Base-by-base conservation (phyloP, 805 yeast species). In the Cyberlindnera galapagoensis region DNA sequence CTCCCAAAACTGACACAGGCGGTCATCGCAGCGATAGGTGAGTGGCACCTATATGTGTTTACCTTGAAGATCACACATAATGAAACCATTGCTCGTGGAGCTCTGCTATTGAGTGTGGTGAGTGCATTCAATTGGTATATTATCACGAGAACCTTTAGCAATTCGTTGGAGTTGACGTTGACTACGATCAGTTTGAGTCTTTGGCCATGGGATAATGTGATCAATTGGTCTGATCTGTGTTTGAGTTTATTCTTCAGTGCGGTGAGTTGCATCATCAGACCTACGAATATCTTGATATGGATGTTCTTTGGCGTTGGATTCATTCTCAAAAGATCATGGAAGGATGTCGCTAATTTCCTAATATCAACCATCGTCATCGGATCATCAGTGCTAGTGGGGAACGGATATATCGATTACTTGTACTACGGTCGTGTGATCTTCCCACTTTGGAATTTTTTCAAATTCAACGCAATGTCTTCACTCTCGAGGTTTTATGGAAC, bases 231-330 rank as follows among this genome's bases (percentile, higher is more conserved):
- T 3, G 33, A 40, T 4, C 57, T 62, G 31, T 40, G 55, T 3
- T 36, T 52, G 8, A 62, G 78, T 4, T 55, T 82, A 29, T 28
- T 55, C 0, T 50, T 78, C 20, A 92, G 85, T 0, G 67, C 75
- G 2, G 21, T 74, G 2, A 64, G 84, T 15, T 80, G 88, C 44
- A 59, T 86, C 1, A 71, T 86, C 7, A 65, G 98, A 36, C 97
- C 98, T 1, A 85, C 95, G 0, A 87, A 84, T 52, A 80, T 68
- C 0, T 47, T 88, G 1, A 59, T 87, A 4, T 92, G 98, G 98
- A 20, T 68, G 0, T 59, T 67, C 18, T 55, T 83, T 15, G 95
- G 92, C 0, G 33, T 14, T 30, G 38, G 22, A 23, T 54, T 32
- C 12, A 26, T 29, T 14, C 27, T 10, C 20, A 36, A 33, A 22